Evolutionary conservation across 2,329 filamentous ascomycete genomes (phyloP), one percentile per base, ranked within the genome.

Genomic region (Paradendryphiella salina): DNA sequence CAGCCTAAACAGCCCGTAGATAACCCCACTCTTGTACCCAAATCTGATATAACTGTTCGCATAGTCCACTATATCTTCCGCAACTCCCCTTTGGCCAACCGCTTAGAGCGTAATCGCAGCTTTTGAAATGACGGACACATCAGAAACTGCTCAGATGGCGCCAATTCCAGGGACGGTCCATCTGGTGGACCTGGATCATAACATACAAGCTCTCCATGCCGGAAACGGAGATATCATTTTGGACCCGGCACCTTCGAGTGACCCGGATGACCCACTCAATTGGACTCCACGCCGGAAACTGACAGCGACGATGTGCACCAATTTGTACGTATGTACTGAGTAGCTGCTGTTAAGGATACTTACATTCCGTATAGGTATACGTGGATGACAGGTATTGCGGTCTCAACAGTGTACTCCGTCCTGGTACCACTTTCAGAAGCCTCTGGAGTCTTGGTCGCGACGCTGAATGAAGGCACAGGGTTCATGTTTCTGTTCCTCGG

Each of bases 401-500:
- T 72, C 15, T 74, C 79, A 1, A 73, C 77, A 7, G 75, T 79
- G n/a, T 81, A 82, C 57, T 77, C 75, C 6, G 76, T 82, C 6
- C 67, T 82, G 7, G 75, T 75, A 4, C 75, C 76, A 9, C 78
- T 82, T 32, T 74, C 73, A 6, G 63, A 73, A 37, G 76, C 77
- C n/a, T 79, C 77, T 0, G 77, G 75, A 3, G 66, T 82, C 29
- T 75, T 74, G 0, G 61, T 79, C 1, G 67, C 64, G 3, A 70
- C 76, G 29, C 62, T 82, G 14, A 79, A 79, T 51, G 71, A 75
- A 40, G 80, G 79, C 6, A 81, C 76, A 10, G 80, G 80, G 2
- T 75, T 77, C 42, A 79, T 80, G 77, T 81, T 82, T 56, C 61
- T 82, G 23, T 71, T 78, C 11, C 74, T 80, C 18, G 78, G 79